Evolutionary conservation across 2,329 filamentous ascomycete species (phyloP).

Genomic region (Dactylellina haptotyla): DNA sequence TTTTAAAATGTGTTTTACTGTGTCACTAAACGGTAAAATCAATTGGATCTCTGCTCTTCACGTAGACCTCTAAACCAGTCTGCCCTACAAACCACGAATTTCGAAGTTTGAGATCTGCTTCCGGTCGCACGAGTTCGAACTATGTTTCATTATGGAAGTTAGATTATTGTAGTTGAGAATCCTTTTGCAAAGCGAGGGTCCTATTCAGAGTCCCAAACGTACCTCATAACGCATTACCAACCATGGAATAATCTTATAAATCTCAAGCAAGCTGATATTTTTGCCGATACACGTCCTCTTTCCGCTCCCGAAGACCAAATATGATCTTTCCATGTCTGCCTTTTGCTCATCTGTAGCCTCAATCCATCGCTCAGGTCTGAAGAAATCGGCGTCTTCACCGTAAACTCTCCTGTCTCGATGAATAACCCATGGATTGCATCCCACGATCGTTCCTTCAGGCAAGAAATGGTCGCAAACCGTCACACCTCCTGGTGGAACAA

Average conservation of each 20-base stretch:
- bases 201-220: background rate
- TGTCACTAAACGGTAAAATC: background rate
- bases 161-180: slow-evolving; percentile 25
- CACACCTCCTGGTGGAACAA: slow-evolving; percentile 63
- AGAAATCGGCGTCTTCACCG: slow-evolving; percentile 63
- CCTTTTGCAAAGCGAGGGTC: too few relatives aligned
- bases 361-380: slow-evolving; percentile 67
- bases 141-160: slow-evolving; percentile 57
- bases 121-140: slow-evolving; percentile 68
- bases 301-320: slow-evolving; percentile 67
- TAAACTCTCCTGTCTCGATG: slow-evolving; percentile 63
- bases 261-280: slow-evolving; percentile 72
- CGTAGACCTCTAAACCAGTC: background rate
- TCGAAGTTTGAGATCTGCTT: slow-evolving; percentile 69
- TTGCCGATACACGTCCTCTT: slow-evolving; percentile 68
- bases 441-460: slow-evolving; percentile 61
- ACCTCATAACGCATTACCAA: slow-evolving; percentile 72
- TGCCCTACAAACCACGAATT: slow-evolving; percentile 64
- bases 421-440: slow-evolving; percentile 63
- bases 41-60: background rate
- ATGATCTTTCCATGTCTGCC: slow-evolving; percentile 66
- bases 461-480: slow-evolving; percentile 61
- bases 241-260: slow-evolving; percentile 72
- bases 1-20: too few relatives aligned
- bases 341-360: slow-evolving; percentile 60